Base-by-base conservation (phyloP, 2,329 filamentous ascomycete genomes). In the Saccharata proteae region DNA sequence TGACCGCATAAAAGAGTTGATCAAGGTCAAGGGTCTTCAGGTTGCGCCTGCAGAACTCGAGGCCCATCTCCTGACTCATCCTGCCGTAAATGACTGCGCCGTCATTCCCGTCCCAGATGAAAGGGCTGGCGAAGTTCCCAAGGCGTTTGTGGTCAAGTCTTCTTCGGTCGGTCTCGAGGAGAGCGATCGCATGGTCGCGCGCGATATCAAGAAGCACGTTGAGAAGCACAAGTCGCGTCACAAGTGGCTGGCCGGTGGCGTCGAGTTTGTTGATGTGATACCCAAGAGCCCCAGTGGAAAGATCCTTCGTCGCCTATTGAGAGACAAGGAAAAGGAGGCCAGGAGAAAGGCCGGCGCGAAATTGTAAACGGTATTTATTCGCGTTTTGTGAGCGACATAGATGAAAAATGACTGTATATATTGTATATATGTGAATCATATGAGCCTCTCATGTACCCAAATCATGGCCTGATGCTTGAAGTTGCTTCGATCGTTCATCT, bases 1-100 rank as follows among this genome's bases (percentile, higher is more conserved):
- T 1, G 86, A 93, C 50, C 74, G 86, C 4, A 77, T 80, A 46
- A 81, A 80, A 59, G 74, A 84, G 47, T 61, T 83, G 30, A 83
- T 84, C 56, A 83, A 83, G 51, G 78, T 82, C 47, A 82, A 82
- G 64, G 83, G 81, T 35, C 64, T 78, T 37, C 82, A 90, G 73
- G 82, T 90, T 14, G 80, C 82, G 1, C 82, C 82, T 0, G 82
- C 82, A 2, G 82, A 90, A 50, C 70, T 92, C 1, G 82, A 92
- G 57, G 77, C 80, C 2, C 79, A 84, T 45, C 64, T 92, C 4
- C 71, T 92, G 10, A 69, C 74, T 0, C 81, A 88, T 49, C 72
- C 76, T 0, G 65, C 67, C 8, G 81, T 90, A n/a, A 71, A 73
- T 25, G 82, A 92, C 54, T 80, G 74, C 42, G 75, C 82, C 10